Base-by-base conservation (phyloP, 2,329 filamentous ascomycete species). In the Phialophora chinensis region DNA sequence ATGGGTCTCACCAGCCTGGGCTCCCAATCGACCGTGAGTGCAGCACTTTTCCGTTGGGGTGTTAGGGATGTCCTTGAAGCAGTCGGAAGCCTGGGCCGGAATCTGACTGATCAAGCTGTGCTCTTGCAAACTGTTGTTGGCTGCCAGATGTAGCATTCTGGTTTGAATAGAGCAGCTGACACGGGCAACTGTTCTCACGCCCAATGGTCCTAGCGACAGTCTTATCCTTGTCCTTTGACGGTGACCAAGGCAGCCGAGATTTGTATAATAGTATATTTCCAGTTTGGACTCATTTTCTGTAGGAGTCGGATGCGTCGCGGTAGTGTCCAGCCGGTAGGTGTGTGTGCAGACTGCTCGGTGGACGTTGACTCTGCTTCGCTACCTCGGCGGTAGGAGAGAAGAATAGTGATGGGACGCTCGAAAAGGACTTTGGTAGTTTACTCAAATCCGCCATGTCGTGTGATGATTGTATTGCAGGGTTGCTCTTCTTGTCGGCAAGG, bases 351-450 rank as follows among this genome's bases (percentile, higher is more conserved):
- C 65, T 71, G 57, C 65, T 71, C 12, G 64, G 59, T 38, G 66
- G 67, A 35, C 70, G 60, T 56, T 69, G 68, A 38, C 63, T 63
- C 31, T 73, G 68, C 44, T 68, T 70, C 14, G 71, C 71, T 4
- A 71, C 71, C 62, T 72, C 71, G 1, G 93, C 93, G 0, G 95
- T 98, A 0, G 95, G 95, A 7, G 93, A 97, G 83, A 97, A 99
- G 86, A 99, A 99, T 17, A 98, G 84, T 69, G 90, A 91, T 44
- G 72, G 71, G n/a, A 71, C 71, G 55, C 65, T 70, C 14, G 69
- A 69, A 44, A 72, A 73, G 7, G 65, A 67, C 38, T 60, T 67
- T 7, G 70, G 70, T 20, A 72, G 50, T 63, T 72, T 70, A 44
- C 67, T 70, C 66, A 71, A 60, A 66, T 72, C 67, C 72, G 77